Evolutionary conservation across 2,329 filamentous ascomycete genomes (phyloP).

Genomic region (Arthrobotrys sphaeroides): DNA sequence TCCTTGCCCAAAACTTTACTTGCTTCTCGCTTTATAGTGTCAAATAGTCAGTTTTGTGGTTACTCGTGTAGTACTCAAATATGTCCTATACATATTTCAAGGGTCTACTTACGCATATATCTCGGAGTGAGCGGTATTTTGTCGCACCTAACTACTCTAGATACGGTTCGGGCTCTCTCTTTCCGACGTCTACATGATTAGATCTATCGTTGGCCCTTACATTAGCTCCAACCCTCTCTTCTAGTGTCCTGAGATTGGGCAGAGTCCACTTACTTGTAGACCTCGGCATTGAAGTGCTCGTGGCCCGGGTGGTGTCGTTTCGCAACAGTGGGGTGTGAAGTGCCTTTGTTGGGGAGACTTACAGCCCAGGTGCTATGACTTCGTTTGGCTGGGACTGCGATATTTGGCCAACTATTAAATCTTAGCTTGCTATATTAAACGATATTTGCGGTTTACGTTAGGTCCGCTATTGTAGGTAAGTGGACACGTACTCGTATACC

Average conservation of each 20-base stretch:
- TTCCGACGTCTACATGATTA: background rate
- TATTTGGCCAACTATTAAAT: background rate
- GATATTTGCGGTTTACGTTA: background rate
- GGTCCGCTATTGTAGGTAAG: too few relatives aligned
- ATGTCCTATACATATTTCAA: background rate
- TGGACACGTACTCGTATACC: background rate
- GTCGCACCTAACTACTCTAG: background rate
- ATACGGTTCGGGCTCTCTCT: background rate
- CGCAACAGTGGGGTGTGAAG: background rate
- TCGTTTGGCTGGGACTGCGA: background rate
- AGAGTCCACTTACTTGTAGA: background rate
- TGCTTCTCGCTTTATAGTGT: background rate
- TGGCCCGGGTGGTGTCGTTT: background rate
- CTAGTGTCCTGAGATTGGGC: background rate
- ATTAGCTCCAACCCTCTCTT: background rate
- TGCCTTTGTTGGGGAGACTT: background rate
- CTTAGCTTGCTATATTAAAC: too few relatives aligned
- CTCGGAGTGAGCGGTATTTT: background rate
- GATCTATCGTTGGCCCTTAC: background rate
- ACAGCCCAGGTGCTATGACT: background rate
- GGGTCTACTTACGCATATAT: background rate
- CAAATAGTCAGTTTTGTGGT: background rate
- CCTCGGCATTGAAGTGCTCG: background rate
- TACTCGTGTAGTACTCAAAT: background rate
- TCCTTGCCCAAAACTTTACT: background rate